phyloP scores from a whole-genome alignment of 2,329 filamentous ascomycete genomes.

The Fonsecaea monophora region DNA sequence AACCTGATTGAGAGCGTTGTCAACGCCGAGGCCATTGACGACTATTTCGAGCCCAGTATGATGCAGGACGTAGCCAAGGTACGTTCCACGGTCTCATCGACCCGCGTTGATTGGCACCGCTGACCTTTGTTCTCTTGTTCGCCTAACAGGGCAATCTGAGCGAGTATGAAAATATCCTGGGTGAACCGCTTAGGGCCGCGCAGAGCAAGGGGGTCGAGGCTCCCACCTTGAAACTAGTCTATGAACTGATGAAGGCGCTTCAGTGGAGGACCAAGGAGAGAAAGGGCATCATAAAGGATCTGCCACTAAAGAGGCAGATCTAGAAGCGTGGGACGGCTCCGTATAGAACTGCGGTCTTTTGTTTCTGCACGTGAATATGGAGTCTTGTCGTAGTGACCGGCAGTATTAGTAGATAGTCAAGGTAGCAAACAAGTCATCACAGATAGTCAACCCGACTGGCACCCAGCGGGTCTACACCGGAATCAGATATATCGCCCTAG shows the following conservation, averaged over 20 bases:
- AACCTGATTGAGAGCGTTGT: constrained; percentile 58
- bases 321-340: too few species aligned
- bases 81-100: background rate
- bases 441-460: too few species aligned
- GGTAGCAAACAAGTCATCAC: too few species aligned
- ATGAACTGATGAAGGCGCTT: constrained; percentile 39
- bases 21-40: constrained; percentile 54
- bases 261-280: constrained; percentile 41
- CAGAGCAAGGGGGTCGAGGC: constrained; percentile 53
- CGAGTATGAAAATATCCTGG: constrained; percentile 63
- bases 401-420: too few species aligned
- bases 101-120: too few species aligned
- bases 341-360: too few species aligned
- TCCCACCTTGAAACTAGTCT: constrained; percentile 40
- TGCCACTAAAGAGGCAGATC: too few species aligned
- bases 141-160: constrained; percentile 57
- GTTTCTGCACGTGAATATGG: too few species aligned
- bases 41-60: constrained; percentile 62
- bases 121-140: background rate
- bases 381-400: too few species aligned
- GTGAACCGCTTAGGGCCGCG: constrained; percentile 62
- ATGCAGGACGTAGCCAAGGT: constrained; percentile 59
- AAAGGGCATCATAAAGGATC: constrained; percentile 23
- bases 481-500: too few species aligned
- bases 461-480: too few species aligned